A percentile compares a stretch with the other conserved stretches of the same genome.
These are phyloP conservation scores for Pseudogymnoascus sp. DNA, from an alignment of 2,329 filamentous ascomycete genomes.

Conservation along the genomic window DNA sequence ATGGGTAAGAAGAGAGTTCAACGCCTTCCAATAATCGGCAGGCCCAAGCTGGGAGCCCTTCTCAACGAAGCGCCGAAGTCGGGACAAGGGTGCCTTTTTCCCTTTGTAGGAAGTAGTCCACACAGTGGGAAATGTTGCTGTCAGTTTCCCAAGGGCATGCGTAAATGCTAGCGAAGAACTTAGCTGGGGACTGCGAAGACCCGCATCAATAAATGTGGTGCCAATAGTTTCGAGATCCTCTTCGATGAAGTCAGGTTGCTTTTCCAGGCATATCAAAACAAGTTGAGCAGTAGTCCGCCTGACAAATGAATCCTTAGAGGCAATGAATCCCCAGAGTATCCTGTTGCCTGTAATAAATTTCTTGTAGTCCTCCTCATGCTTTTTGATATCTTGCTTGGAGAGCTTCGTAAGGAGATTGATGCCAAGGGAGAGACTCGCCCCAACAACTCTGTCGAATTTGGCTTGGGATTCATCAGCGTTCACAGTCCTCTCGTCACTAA, in stretches of 20 bases:
- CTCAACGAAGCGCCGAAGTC: constrained; percentile 67
- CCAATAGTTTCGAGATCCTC: constrained; percentile 46
- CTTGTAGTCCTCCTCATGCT: constrained; percentile 57
- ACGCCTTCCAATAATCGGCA: constrained; percentile 64
- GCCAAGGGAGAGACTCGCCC: constrained; percentile 50
- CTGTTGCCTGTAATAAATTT: constrained; percentile 59
- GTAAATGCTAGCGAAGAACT: constrained; percentile 70
- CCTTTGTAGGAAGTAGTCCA: constrained; percentile 60
- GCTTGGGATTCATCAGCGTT: constrained; percentile 77
- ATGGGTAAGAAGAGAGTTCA: constrained; percentile 54
- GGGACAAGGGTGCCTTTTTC: constrained; percentile 48
- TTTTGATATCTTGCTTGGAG: constrained; percentile 48
- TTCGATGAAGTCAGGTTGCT: constrained; percentile 41
- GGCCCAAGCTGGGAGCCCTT: constrained; percentile 78
- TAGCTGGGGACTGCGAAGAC: constrained; percentile 63
- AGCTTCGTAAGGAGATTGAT: constrained; percentile 47
- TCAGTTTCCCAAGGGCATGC: constrained; percentile 60
- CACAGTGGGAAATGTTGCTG: constrained; percentile 56
- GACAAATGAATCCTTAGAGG: constrained; percentile 51
- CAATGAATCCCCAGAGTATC: constrained; percentile 59
- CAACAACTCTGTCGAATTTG: constrained; percentile 74
- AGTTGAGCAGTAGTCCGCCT: constrained; percentile 48
- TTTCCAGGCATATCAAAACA: constrained; percentile 43
- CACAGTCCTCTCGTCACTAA: constrained; percentile 85
- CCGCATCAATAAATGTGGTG: constrained; percentile 62